These are phyloP conservation scores for Croton setiger DNA, from an alignment of 441 rosid species.

Conservation along the genomic window DNA sequence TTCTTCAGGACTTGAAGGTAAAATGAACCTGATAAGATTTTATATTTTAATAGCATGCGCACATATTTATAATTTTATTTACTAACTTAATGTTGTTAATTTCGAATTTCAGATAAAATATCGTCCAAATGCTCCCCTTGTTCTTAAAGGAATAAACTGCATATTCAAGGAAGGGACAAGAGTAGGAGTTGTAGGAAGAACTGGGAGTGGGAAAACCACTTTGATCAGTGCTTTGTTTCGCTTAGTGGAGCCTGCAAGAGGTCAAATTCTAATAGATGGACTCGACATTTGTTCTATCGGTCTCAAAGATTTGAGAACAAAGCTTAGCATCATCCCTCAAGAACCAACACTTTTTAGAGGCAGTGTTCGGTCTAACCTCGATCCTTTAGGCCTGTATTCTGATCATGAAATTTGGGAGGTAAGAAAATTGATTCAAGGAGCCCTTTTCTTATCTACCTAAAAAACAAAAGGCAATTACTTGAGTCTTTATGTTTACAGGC, in stretches of 20 bases:
- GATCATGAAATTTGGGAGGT: constrained; percentile 86
- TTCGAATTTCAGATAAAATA: constrained; percentile 57
- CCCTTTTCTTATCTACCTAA: neutral
- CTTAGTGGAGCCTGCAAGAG: constrained; percentile 74
- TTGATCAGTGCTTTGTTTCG: constrained; percentile 85
- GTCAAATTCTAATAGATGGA: constrained; percentile 62
- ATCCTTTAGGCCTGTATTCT: constrained; percentile 69
- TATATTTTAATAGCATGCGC: no score
- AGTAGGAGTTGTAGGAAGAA: constrained; percentile 84
- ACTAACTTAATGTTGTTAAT: neutral
- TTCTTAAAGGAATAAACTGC: constrained; percentile 83
- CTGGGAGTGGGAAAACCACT: constrained; percentile 92
- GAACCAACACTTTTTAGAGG: constrained; percentile 85
- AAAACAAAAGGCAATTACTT: neutral
- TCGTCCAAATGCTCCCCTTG: constrained; percentile 66
- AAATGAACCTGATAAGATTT: neutral
- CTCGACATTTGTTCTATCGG: constrained; percentile 73
- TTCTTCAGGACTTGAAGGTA: constrained; percentile 73
- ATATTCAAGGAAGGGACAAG: constrained; percentile 70
- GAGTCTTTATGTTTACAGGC: constrained; percentile 41
- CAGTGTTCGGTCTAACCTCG: constrained; percentile 72
- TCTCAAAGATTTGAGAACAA: constrained; percentile 72
- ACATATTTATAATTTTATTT: neutral
- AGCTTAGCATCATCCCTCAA: constrained; percentile 91
- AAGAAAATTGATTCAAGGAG: constrained; percentile 10